phyloP scores from a whole-genome alignment of 345 rosid genomes.

The Euphorbia tirucalli region DNA sequence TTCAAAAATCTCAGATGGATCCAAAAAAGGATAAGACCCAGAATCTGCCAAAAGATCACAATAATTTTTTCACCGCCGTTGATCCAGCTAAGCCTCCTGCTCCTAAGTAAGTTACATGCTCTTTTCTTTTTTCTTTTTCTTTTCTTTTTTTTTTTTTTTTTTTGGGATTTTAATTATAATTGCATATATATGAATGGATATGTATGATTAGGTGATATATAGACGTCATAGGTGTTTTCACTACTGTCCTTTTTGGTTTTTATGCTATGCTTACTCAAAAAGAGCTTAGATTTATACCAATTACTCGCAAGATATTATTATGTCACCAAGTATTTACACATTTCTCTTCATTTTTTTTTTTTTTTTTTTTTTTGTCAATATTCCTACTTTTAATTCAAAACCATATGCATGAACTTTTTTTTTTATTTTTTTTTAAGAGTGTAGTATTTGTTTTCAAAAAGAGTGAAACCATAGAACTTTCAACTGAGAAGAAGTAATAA shows the following conservation, averaged over 20 bases:
- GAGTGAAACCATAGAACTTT: too few relatives aligned
- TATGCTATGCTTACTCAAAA: not conserved
- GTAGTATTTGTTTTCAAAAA: too few relatives aligned
- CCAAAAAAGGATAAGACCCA: conserved; percentile 14
- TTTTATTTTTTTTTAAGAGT: too few relatives aligned
- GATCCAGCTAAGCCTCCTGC: conserved; percentile 77
- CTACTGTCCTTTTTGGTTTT: not conserved
- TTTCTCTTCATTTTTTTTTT: too few relatives aligned
- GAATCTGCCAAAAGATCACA: conserved; percentile 24
- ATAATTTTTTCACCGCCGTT: conserved; percentile 30
- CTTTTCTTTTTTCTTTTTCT: not conserved
- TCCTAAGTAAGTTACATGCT: conserved; percentile 38
- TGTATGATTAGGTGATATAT: conserved; percentile 1
- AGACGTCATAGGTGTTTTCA: not conserved
- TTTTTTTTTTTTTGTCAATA: too few relatives aligned
- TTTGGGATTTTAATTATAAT: too few relatives aligned
- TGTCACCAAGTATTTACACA: too few relatives aligned
- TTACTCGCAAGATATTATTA: not conserved
- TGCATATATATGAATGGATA: too few relatives aligned
- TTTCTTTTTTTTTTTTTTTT: too few relatives aligned
- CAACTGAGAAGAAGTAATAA: too few relatives aligned
- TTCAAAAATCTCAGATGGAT: conserved; percentile 2
- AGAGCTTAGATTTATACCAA: not conserved
- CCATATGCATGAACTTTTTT: too few relatives aligned
- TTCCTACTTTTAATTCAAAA: too few relatives aligned